Percentiles rank a stretch among this genome's conserved stretches.
Evolutionary conservation across 805 yeast genomes (phyloP).

Genomic region (Wickerhamomyces xylosicus): DNA sequence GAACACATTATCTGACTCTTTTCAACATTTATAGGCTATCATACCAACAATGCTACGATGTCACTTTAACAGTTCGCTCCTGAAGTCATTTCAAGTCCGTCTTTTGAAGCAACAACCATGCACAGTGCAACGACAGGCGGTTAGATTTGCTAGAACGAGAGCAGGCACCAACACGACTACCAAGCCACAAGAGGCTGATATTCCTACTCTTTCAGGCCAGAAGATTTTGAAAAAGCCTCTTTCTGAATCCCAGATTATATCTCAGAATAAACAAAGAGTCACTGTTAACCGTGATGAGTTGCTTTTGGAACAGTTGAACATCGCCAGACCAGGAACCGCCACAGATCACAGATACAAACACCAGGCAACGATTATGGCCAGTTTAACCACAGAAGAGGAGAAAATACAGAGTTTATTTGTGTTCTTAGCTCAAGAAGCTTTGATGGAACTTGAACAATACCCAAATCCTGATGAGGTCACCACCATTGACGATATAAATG

Average conservation of each 20-base stretch:
- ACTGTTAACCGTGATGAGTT: constrained; percentile 8
- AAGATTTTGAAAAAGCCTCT: neutral
- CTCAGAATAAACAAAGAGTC: constrained; percentile 4
- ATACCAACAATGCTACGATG: neutral
- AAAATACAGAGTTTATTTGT: constrained; percentile 6
- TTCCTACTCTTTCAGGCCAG: neutral
- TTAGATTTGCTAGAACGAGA: neutral
- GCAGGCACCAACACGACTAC: constrained; percentile 23
- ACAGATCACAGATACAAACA: constrained; percentile 12
- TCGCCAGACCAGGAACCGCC: constrained; percentile 12
- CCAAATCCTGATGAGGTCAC: constrained; percentile 8
- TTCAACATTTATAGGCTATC: too few relatives aligned
- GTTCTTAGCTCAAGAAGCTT: constrained; percentile 11
- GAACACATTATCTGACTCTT: too few relatives aligned
- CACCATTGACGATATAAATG: neutral
- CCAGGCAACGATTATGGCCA: constrained; percentile 6
- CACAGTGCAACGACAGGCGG: neutral
- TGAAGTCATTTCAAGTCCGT: neutral
- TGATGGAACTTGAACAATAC: constrained; percentile 6
- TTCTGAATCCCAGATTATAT: neutral
- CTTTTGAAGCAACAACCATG: neutral
- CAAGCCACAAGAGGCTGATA: neutral
- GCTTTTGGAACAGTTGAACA: constrained; percentile 12
- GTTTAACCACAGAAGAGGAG: constrained; percentile 4
- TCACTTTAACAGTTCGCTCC: neutral